These are phyloP conservation scores for Lupinus albus DNA, from an alignment of 306 rosid genomes.

Conservation along the genomic window DNA sequence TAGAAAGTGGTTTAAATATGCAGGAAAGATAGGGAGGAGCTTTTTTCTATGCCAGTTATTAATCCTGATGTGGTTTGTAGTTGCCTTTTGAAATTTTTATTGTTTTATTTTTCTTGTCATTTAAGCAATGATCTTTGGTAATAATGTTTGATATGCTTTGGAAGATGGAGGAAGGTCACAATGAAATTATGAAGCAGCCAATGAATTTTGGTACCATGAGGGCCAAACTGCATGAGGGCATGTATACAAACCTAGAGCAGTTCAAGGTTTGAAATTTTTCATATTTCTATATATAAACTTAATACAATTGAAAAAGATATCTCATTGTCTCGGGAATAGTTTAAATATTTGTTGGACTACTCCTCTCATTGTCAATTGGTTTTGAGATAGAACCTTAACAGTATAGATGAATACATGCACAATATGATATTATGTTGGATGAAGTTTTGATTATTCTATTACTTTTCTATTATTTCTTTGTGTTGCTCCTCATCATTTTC, in stretches of 20 bases:
- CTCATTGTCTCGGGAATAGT: too few relatives aligned
- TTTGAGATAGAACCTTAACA: too few relatives aligned
- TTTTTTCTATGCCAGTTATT: constrained; percentile 8
- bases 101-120: neutral
- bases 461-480: neutral
- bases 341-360: too few relatives aligned
- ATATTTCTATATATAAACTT: neutral
- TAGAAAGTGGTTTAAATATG: constrained; percentile 5
- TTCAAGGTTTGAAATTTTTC: constrained; percentile 21
- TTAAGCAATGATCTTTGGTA: neutral
- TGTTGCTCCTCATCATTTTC: neutral
- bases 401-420: neutral
- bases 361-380: too few relatives aligned
- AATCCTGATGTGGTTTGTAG: constrained; percentile 6
- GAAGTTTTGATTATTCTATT: neutral
- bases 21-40: neutral
- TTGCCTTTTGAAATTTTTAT: neutral
- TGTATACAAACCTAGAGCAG: constrained; percentile 4
- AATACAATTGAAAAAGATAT: neutral
- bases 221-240: constrained; percentile 28
- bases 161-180: constrained; percentile 3
- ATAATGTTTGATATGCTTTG: neutral
- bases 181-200: constrained; percentile 16
- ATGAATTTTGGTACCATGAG: constrained; percentile 37
- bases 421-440: neutral